phyloP scores from a whole-genome alignment of 2,329 filamentous ascomycete genomes.

The Xylaria sp. region DNA sequence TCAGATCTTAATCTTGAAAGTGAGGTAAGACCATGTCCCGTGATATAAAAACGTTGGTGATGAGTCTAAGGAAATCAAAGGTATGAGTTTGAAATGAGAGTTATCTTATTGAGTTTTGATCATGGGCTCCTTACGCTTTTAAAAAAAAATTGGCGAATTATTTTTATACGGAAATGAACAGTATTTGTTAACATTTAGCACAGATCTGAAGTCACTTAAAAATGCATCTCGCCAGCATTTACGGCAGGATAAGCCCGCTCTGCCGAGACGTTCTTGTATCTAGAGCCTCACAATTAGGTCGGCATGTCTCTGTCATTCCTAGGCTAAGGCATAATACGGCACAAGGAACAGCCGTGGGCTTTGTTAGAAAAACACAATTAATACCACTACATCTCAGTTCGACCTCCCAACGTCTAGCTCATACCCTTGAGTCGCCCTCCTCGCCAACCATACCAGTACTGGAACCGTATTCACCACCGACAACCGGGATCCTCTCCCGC shows the following conservation, averaged over 20 bases:
- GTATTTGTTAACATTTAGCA: conserved; percentile 6
- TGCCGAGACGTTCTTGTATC: conserved; percentile 8
- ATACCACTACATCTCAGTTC: conserved; percentile 17
- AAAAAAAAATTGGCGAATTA: background rate
- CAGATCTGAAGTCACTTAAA: conserved; percentile 7
- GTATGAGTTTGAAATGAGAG: background rate
- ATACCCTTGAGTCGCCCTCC: conserved; percentile 43
- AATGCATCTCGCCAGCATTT: conserved; percentile 28
- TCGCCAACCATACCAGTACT: conserved; percentile 41
- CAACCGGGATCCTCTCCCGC: conserved; percentile 74
- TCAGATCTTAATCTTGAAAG: background rate
- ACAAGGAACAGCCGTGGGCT: conserved; percentile 36
- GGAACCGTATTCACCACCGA: conserved; percentile 74
- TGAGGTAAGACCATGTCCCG: conserved; percentile 25
- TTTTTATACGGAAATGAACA: background rate
- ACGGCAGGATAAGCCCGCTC: conserved; percentile 24
- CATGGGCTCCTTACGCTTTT: background rate
- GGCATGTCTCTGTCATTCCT: conserved; percentile 29
- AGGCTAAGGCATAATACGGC: conserved; percentile 19
- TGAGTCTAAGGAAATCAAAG: background rate
- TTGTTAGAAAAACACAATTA: conserved; percentile 39
- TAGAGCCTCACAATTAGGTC: conserved; percentile 25
- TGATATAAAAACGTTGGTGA: no score
- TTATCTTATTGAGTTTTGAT: background rate
- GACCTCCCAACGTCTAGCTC: conserved; percentile 36